Conservation (phyloP, 2,329 filamentous ascomycete species). For the Mariannaea elegans region DNA sequence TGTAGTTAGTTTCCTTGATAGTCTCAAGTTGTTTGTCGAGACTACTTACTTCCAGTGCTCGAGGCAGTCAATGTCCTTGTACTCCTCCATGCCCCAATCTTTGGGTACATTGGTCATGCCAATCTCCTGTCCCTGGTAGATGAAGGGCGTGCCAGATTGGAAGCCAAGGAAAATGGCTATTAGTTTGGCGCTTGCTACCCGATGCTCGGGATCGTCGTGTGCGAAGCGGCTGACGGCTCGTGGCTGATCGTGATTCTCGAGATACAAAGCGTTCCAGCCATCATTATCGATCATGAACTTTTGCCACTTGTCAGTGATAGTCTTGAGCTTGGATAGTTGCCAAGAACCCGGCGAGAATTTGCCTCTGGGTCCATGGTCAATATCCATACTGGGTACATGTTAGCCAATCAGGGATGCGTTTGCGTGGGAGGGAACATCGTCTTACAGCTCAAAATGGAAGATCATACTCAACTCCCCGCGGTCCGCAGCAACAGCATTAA, state of each 20-base stretch:
- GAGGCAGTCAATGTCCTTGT: slow-evolving; percentile 72
- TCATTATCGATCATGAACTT: slow-evolving; percentile 65
- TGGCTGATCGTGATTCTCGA: slow-evolving; percentile 73
- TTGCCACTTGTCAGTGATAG: slow-evolving; percentile 66
- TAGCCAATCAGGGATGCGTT: not conserved
- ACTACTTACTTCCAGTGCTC: slow-evolving; percentile 57
- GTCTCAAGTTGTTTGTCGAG: not conserved
- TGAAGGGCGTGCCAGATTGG: slow-evolving; percentile 69
- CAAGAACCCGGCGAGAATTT: slow-evolving; percentile 55
- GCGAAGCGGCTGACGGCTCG: slow-evolving; percentile 67
- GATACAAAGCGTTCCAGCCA: slow-evolving; percentile 72
- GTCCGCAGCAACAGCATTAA: slow-evolving; percentile 61
- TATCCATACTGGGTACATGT: slow-evolving; percentile 51
- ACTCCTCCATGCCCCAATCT: slow-evolving; percentile 70
- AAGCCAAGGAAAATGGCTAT: slow-evolving; percentile 65
- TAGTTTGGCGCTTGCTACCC: slow-evolving; percentile 64
- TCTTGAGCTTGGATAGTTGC: slow-evolving; percentile 61
- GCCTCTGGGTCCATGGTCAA: slow-evolving; percentile 56
- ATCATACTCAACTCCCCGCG: slow-evolving; percentile 74
- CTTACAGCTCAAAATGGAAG: slow-evolving; percentile 74
- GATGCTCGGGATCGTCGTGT: slow-evolving; percentile 58
- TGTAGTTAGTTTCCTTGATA: slow-evolving; percentile 3
- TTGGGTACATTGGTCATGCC: slow-evolving; percentile 72
- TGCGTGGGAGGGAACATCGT: not conserved
- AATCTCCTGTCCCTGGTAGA: slow-evolving; percentile 77